Evolutionary conservation across 371 early-diverging fungal species (phyloP).

Genomic region (Thermomucor indicae-seudaticae): DNA sequence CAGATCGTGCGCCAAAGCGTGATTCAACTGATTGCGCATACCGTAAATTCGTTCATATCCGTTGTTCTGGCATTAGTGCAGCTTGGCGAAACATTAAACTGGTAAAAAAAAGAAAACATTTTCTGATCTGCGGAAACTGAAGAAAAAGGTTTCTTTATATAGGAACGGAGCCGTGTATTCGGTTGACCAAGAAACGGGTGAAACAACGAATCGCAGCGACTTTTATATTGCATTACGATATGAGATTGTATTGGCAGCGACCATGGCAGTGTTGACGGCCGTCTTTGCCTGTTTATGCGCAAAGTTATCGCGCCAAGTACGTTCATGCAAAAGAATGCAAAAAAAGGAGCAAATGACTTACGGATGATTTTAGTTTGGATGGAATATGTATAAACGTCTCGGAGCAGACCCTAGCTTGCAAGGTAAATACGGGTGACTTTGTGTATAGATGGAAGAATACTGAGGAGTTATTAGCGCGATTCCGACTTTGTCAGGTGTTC

Average conservation of each 20-base stretch:
- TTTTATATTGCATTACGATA: constrained; percentile 27
- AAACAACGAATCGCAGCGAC: constrained; percentile 9
- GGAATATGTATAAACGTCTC: constrained; percentile 41
- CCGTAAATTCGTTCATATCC: constrained; percentile 23
- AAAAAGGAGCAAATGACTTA: not conserved
- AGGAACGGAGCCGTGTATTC: constrained; percentile 14
- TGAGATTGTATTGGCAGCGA: constrained; percentile 29
- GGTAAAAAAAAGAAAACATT: too few species aligned
- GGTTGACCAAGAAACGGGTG: constrained; percentile 11
- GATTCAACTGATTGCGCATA: constrained; percentile 44
- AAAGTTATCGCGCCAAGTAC: constrained; percentile 32
- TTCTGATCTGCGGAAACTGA: not conserved
- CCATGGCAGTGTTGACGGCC: constrained; percentile 17
- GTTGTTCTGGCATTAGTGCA: constrained; percentile 41
- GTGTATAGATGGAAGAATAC: not conserved
- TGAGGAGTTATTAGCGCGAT: constrained; percentile 21
- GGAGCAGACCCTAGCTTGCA: constrained; percentile 42
- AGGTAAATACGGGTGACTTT: constrained; percentile 11
- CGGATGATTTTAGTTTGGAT: constrained; percentile 28
- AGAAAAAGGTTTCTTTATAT: constrained; percentile 1
- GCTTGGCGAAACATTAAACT: constrained; percentile 32
- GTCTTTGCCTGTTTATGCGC: constrained; percentile 26
- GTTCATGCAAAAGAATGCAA: not conserved
- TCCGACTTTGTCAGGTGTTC: constrained; percentile 28
- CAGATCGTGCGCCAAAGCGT: constrained; percentile 49